These are phyloP conservation scores for Eragrostis curvula DNA, from an alignment of 176 grass and related monocot species.

Conservation along the genomic window DNA sequence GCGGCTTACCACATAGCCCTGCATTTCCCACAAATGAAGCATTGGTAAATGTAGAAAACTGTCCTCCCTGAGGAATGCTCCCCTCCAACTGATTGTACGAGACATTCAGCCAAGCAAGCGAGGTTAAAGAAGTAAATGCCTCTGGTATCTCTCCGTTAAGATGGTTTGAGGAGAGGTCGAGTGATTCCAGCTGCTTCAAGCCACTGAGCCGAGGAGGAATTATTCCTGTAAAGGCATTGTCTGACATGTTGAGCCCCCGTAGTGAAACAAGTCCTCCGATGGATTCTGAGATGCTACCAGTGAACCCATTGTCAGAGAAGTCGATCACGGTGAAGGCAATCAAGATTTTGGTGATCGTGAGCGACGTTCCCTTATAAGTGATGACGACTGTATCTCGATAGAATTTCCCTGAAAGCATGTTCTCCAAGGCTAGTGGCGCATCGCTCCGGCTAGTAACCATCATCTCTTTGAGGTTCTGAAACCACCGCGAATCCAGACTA, in stretches of 20 bases:
- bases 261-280: constrained; percentile 44
- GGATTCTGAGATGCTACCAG: constrained; percentile 42
- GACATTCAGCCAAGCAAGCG: constrained; percentile 30
- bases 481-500: constrained; percentile 33
- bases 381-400: constrained; percentile 34
- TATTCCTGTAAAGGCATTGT: constrained; percentile 46
- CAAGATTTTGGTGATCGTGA: not conserved
- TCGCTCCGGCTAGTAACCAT: constrained; percentile 27
- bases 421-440: constrained; percentile 35
- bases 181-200: constrained; percentile 23
- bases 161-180: constrained; percentile 28
- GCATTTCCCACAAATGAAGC: constrained; percentile 20
- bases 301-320: constrained; percentile 36
- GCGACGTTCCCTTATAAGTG: constrained; percentile 10
- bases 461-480: constrained; percentile 27
- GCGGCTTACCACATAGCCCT: constrained; percentile 27
- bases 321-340: constrained; percentile 30
- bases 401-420: constrained; percentile 48
- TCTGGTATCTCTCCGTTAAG: constrained; percentile 21
- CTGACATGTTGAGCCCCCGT: constrained; percentile 56
- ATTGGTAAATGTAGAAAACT: constrained; percentile 27
- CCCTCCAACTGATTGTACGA: constrained; percentile 33
- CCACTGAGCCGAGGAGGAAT: constrained; percentile 26
- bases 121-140: constrained; percentile 1
- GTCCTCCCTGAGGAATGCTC: constrained; percentile 25